Base-by-base conservation (phyloP, 2,329 filamentous ascomycete species). In the Aquanectria penicillioides region DNA sequence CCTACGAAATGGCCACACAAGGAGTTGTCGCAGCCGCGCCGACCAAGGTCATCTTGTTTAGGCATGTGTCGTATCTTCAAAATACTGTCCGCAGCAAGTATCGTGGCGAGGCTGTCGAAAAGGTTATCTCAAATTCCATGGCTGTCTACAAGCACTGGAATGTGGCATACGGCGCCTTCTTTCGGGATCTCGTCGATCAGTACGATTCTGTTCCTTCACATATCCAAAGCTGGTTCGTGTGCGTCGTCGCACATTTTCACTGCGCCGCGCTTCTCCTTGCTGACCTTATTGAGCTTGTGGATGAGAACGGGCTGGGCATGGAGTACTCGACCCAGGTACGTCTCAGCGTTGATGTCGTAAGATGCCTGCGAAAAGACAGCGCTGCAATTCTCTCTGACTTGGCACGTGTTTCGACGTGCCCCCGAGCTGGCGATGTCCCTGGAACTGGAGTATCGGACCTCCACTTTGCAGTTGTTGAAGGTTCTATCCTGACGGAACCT, bases 141-240 rank as follows among this genome's bases (percentile, higher is more conserved):
- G 69, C 77, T 5, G 79, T 87, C 22, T 83, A 84, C 67, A 76
- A 81, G 38, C 80, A 86, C 69, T 87, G 85, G 85, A 81, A 83
- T 53, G 66, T 69, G 18, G 77, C 78, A 0, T 85, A 86, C 61
- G 79, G 78, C 2, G 75, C 75, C 1, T 84, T 87, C 62, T 83
- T 86, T 64, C 69, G 75, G 13, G 82, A 85, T 57, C 80, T 84
- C 33, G 73, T 85, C 11, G 71, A 76, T 3, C 72, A 83, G 57
- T 84, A 85, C 57, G 75, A 81, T 26, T 65, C 71, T 1, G 77
- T 87, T 1, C 83, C 84, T 2, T 67, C 80, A 10, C 81, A 81
- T 12, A 79, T 87, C 5, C 84, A 85, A 65, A 84, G 84, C 36
- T 88, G 85, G 85, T 87, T 86, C 59, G 78, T 86, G 12, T 82